Base-by-base conservation (phyloP, 257 asterid species). In the Solanum dulcamara region DNA sequence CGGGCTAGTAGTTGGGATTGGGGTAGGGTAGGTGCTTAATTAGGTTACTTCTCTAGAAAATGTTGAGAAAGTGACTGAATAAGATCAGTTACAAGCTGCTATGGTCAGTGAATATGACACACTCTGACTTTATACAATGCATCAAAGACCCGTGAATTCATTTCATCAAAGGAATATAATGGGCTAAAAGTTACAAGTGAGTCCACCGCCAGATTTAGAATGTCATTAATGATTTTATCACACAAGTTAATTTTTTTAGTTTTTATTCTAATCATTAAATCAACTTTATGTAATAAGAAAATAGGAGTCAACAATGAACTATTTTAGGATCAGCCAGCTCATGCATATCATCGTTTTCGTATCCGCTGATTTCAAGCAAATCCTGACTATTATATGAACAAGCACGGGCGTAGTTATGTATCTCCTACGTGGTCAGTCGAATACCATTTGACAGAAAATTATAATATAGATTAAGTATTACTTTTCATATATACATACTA, bases 31-130 rank as follows among this genome's bases (percentile, higher is more conserved):
- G 59, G 2, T 84, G 60, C 50, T 13, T 37, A 72, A 14, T 42
- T 42, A 74, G 57, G 53, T 24, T n/a, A 64, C 57, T 81, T 88
- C 88, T 84, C 84, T 81, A 74, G 83, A 84, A 84, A 84, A 83
- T 44, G 44, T 30, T 18, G 32, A 0, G 87, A 84, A 17, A 64
- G 81, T 55, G 89, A 86, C 88, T 4, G 14, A 42, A 75, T 59
- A 7, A 75, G 22, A 24, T 24, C 59, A 70, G 35, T 57, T 37
- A 30, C 86, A 22, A 77, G 15, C 20, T 68, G 26, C 57, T 82
- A 60, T 81, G 86, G 80, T 86, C 68, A 28, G 10, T 50, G 75
- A n/a, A 30, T 28, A 50, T 87, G 74, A 84, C 79, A 74, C 42
- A 48, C 14, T 13, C 10, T 70, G 84, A 28, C 44, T 62, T n/a